Conservation (phyloP, 495 filamentous ascomycete species). For the Schizothecium vesticola region DNA sequence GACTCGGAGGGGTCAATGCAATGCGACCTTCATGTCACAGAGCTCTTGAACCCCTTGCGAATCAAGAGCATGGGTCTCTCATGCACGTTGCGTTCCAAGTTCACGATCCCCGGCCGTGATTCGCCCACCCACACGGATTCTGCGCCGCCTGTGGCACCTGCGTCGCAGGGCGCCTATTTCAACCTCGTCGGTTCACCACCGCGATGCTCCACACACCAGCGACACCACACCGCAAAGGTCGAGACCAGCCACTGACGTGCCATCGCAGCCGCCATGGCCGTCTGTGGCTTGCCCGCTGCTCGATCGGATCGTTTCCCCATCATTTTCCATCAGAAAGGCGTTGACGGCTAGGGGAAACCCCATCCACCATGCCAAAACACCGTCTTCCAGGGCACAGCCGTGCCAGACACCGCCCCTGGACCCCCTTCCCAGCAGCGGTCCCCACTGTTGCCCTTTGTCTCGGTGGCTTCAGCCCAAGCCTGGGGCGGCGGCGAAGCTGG, state of each 20-base stretch:
- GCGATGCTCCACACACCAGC: neutral
- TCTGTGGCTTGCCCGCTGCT: neutral
- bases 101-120: conserved; percentile 28
- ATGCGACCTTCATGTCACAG: conserved; percentile 29
- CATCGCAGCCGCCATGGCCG: neutral
- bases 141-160: conserved; percentile 31
- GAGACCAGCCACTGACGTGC: neutral
- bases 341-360: neutral
- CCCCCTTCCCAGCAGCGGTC: neutral
- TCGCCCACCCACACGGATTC: conserved; percentile 30
- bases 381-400: neutral
- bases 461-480: neutral
- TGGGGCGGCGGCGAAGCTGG: neutral
- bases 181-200: conserved; percentile 4
- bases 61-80: conserved; percentile 33
- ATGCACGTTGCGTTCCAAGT: conserved; percentile 42
- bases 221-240: neutral
- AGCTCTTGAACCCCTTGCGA: conserved; percentile 32
- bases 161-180: conserved; percentile 45
- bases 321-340: neutral
- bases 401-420: neutral
- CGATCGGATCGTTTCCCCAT: neutral
- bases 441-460: neutral
- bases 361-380: neutral
- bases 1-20: conserved; percentile 30